Evolutionary conservation across 331 rosid genomes (phyloP).

Genomic region (Ulmus americana): DNA sequence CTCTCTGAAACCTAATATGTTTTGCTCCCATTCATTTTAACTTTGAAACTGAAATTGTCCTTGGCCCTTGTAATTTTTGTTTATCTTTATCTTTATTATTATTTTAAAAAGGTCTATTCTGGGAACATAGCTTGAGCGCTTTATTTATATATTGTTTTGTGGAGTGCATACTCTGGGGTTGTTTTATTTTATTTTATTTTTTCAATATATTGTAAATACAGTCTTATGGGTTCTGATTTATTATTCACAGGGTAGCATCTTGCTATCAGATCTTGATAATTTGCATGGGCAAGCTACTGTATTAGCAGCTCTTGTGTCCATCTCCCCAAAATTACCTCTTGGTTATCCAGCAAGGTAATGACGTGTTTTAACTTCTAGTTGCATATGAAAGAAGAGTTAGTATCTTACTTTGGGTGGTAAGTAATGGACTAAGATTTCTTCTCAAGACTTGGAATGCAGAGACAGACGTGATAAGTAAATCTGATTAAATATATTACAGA

Average conservation of each 20-base stretch:
- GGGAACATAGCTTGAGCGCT: too few species aligned
- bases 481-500: background rate
- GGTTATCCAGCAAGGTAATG: slow-evolving; percentile 90
- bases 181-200: too few species aligned
- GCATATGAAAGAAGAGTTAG: background rate
- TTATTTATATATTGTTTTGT: too few species aligned
- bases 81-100: too few species aligned
- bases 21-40: background rate
- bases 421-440: background rate
- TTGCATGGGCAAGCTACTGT: slow-evolving; percentile 92
- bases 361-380: slow-evolving; percentile 5
- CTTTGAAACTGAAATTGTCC: too few species aligned
- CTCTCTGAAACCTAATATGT: background rate
- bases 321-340: slow-evolving; percentile 85
- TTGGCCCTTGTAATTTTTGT: too few species aligned
- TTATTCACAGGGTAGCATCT: slow-evolving; percentile 60
- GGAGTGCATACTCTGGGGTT: too few species aligned
- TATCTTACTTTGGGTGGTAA: background rate
- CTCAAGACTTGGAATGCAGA: too few species aligned
- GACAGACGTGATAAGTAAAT: too few species aligned
- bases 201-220: too few species aligned
- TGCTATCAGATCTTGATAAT: slow-evolving; percentile 78
- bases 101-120: too few species aligned
- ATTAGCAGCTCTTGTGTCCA: slow-evolving; percentile 82
- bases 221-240: slow-evolving; percentile 6